phyloP scores from a whole-genome alignment of 805 yeast genomes.

The Wickerhamomyces ciferrii region DNA sequence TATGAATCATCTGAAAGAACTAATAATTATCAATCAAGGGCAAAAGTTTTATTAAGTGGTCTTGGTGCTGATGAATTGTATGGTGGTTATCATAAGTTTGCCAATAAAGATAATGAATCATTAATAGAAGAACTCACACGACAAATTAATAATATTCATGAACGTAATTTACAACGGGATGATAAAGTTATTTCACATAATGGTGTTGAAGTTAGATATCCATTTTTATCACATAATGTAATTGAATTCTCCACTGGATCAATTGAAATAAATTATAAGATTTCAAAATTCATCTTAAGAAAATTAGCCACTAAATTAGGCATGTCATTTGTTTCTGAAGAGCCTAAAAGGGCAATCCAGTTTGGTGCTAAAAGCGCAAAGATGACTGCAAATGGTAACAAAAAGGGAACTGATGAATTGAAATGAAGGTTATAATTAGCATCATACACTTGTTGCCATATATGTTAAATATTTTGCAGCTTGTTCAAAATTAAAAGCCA shows the following conservation, averaged over 20 bases:
- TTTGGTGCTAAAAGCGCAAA: constrained; percentile 96
- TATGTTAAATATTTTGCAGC: constrained; percentile 41
- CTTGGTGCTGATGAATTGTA: constrained; percentile 96
- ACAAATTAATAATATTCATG: constrained; percentile 72
- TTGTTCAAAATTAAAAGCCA: constrained; percentile 45
- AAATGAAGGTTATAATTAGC: neutral
- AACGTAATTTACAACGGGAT: constrained; percentile 83
- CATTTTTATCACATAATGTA: constrained; percentile 66
- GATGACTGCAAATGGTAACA: constrained; percentile 71
- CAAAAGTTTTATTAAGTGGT: constrained; percentile 81
- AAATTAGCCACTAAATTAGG: constrained; percentile 49
- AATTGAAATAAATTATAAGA: constrained; percentile 45
- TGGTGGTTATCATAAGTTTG: constrained; percentile 93
- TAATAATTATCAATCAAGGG: constrained; percentile 38
- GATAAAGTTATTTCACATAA: constrained; percentile 82
- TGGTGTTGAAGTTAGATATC: constrained; percentile 90
- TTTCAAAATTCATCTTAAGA: constrained; percentile 56
- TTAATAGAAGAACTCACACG: constrained; percentile 55
- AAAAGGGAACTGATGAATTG: constrained; percentile 66
- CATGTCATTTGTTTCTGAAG: constrained; percentile 54
- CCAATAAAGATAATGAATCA: constrained; percentile 32
- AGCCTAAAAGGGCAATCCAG: constrained; percentile 91
- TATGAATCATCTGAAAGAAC: constrained; percentile 9
- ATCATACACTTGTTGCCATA: constrained; percentile 15
- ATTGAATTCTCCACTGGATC: constrained; percentile 40